phyloP scores from a whole-genome alignment of 495 filamentous ascomycete genomes.

The Chaetomium tenue region DNA sequence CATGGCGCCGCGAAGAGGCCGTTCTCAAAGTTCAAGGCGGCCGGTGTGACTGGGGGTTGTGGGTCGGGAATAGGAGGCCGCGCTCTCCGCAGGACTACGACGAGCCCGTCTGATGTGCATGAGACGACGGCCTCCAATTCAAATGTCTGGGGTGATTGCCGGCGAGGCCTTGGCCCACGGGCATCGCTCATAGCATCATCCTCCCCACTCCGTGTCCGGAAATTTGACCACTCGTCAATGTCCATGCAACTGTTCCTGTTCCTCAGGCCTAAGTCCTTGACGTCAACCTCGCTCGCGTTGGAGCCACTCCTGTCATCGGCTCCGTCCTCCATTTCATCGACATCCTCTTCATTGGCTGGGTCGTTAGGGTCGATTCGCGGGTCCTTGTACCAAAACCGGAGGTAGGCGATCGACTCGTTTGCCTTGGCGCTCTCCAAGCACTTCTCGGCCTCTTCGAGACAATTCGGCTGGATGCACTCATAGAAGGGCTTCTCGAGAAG shows the following conservation, averaged over 20 bases:
- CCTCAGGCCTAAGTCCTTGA: constrained; percentile 21
- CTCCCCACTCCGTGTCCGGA: constrained; percentile 6
- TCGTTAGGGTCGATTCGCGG: constrained; percentile 51
- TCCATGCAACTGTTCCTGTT: constrained; percentile 35
- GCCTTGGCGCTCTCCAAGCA: constrained; percentile 82
- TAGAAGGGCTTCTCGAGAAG: constrained; percentile 74
- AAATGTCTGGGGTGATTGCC: constrained; percentile 32
- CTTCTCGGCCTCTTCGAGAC: constrained; percentile 68
- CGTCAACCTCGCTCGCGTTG: constrained; percentile 12
- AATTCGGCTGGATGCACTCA: constrained; percentile 75
- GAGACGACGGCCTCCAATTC: constrained; percentile 88
- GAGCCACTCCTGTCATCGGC: constrained; percentile 32
- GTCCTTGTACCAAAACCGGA: constrained; percentile 85
- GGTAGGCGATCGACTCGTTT: constrained; percentile 91
- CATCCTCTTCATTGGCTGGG: constrained; percentile 37
- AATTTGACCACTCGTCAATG: constrained; percentile 27
- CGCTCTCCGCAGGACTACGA: constrained; percentile 77
- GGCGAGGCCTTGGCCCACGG: constrained; percentile 26
- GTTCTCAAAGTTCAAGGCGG: constrained; percentile 55
- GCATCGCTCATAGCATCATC: background rate
- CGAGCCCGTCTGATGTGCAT: constrained; percentile 84
- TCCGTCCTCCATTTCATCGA: constrained; percentile 33
- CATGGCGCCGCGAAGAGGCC: constrained; percentile 78
- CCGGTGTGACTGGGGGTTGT: constrained; percentile 46
- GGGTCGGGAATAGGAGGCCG: constrained; percentile 64